Evolutionary conservation across 2,329 filamentous ascomycete genomes (phyloP), one percentile per base, ranked within the genome.

Genomic region (Paracoccidioides lutzii): DNA sequence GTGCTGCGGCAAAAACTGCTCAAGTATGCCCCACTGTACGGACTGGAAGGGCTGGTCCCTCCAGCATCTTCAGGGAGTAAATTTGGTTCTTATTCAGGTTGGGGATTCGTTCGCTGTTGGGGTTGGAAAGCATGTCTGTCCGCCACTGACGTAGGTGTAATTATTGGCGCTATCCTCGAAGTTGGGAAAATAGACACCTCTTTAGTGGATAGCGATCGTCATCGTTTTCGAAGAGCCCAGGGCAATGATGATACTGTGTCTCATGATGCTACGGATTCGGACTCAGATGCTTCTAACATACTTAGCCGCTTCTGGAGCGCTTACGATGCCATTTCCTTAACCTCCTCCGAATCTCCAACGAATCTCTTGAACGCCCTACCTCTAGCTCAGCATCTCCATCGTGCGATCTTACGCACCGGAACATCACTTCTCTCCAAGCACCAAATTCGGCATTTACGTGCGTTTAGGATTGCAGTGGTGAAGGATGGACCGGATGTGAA

Each of bases 71-170:
- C 84, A 4, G 84, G 87, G 60, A 83, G 82, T 4, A 80, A 80
- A 62, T 82, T 85, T 60, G 81, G 82, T 53, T 84, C 78, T 15
- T 91, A 91, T 66, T 90, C 95, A 68, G 90, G 90, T 9, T 97
- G 91, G 91, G 91, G 93, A 0, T 98, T 97, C 66, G 91, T 97
- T 15, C 81, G 90, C 57, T 95, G 89, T 67, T 98, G 93, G 93
- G 93, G 93, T 9, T 98, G 90, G 90, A 87, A 90, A 67, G 91
- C 90, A 0, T 96, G 91, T 52, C 77, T 97, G 32, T 94, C 88
- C 59, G 93, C 93, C 5, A 87, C 91, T 51, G 93, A 98, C 67
- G 89, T 96, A 0, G 89, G 88, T n/a, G 88, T 95, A 14, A 84
- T 97, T 35, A 81, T 97, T 22, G 90, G 90, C 53, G 90, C 91